Evolutionary conservation across 495 filamentous ascomycete genomes (phyloP), one percentile per base, ranked within the genome.

Genomic region (Filosporella fistucella): DNA sequence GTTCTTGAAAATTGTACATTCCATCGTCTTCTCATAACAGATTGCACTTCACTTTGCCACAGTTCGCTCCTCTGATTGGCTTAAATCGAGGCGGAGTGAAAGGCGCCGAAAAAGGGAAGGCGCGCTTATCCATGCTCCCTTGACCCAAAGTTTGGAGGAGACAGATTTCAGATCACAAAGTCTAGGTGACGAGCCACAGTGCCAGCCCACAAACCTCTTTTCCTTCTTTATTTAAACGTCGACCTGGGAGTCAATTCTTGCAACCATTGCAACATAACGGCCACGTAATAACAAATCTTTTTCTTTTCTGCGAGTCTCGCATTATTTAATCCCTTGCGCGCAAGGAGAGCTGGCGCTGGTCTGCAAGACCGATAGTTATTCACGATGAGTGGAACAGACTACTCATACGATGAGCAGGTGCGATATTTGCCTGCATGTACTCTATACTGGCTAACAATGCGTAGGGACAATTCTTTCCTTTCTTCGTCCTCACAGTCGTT

Each of bases 381-480:
- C 53, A 57, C 41, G 30, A 61, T 61, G 58, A 51, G 48, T 50
- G 58, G 58, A 35, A 57, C 88, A 56, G 93, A 97, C 66, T 98
- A 98, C 75, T 91, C 84, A 57, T 98, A 98, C 69, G 93, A 98
- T 78, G 88, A 95, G 61, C 77, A 90, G 82, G 85, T 86, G 56
- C 33, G 69, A 4, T 22, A 17, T 11, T 32, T 8, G 26, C 21
- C 32, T 28, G 39, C 36, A 44, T 51, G 28, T 25, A 14, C 29
- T 7, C 25, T 32, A 21, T 17, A 45, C 29, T 23, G 16, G 28
- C 55, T 43, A 55, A 47, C 47, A 14, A 41, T 45, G 51, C 45
- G 18, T 54, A 96, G 82, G 91, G 91, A 35, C 85, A 96, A 82
- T 96, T 96, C 75, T 98, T 96, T 77, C 93, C 93, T 58, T 96